phyloP scores from a whole-genome alignment of 352 stramenopile genomes.

The Pilasporangium apinafurcum region DNA sequence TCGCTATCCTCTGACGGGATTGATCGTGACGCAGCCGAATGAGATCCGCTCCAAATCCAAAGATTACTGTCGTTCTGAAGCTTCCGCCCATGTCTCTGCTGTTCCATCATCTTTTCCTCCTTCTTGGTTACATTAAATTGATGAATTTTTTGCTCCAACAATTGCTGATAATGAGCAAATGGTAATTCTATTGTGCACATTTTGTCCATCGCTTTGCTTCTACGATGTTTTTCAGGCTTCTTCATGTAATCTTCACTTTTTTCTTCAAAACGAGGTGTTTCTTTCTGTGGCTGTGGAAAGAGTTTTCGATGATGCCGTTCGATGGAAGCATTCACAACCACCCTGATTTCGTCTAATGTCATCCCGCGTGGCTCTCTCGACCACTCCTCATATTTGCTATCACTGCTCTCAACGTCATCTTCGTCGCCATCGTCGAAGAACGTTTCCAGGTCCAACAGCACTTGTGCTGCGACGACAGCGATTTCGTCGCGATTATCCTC shows the following conservation, averaged over 20 bases:
- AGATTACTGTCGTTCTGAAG: no score
- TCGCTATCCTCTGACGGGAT: no score
- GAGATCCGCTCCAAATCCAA: no score
- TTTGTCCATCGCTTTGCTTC: neutral
- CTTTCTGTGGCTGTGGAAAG: neutral
- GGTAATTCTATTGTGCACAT: neutral
- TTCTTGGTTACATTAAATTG: constrained; percentile 1
- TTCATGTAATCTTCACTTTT: neutral
- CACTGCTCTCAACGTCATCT: constrained; percentile 1
- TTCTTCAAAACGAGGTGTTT: neutral
- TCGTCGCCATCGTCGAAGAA: constrained; percentile 25
- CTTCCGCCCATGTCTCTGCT: no score
- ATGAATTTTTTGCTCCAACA: constrained; percentile 7
- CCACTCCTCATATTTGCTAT: neutral
- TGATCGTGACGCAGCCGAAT: no score
- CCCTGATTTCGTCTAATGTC: constrained; percentile 38
- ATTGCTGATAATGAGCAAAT: constrained; percentile 6
- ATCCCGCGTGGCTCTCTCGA: constrained; percentile 13
- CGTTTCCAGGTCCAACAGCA: constrained; percentile 39
- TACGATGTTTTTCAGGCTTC: neutral
- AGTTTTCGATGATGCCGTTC: constrained; percentile 22
- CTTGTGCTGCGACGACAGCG: constrained; percentile 19
- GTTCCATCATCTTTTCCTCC: no score
- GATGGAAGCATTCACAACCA: constrained; percentile 56
- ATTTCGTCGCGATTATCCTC: neutral